Conservation (phyloP, 805 yeast genomes). For the Saturnispora bothae region DNA sequence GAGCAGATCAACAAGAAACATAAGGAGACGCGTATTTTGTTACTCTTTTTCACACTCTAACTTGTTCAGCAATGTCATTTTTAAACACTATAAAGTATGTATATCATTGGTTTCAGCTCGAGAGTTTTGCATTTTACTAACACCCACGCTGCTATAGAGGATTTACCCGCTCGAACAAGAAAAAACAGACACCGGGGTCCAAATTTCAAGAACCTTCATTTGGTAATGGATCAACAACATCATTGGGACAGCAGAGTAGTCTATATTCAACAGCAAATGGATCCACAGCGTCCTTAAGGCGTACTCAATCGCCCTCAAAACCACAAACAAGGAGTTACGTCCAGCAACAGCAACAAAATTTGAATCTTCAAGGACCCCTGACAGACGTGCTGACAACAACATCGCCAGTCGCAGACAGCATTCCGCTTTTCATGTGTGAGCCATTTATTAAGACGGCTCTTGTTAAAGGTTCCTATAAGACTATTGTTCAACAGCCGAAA, state of each 20-base stretch:
- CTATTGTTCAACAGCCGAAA: conserved; percentile 90
- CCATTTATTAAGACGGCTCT: conserved; percentile 91
- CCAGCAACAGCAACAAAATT: conserved; percentile 12
- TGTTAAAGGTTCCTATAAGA: conserved; percentile 92
- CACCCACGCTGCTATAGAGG: conserved; percentile 29
- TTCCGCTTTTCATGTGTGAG: conserved; percentile 73
- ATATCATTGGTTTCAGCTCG: no score
- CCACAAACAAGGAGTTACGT: conserved; percentile 30
- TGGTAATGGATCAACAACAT: conserved; percentile 14
- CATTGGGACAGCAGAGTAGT: conserved; percentile 9
- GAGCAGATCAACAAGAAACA: background rate
- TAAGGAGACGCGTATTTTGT: background rate
- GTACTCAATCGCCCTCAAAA: conserved; percentile 36
- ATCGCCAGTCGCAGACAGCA: conserved; percentile 17
- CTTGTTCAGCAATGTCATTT: conserved; percentile 24
- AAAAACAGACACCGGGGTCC: conserved; percentile 19
- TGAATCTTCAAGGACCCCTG: conserved; percentile 10
- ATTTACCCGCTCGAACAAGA: conserved; percentile 40
- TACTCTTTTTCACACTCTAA: background rate
- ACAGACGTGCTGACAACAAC: conserved; percentile 21
- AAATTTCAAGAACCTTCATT: conserved; percentile 15
- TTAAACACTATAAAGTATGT: conserved; percentile 30
- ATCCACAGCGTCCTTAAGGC: conserved; percentile 37
- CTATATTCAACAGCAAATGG: conserved; percentile 32
- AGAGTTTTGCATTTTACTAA: background rate